Conservation (phyloP, 768 basidiomycete species). For the Piloderma croceum region DNA sequence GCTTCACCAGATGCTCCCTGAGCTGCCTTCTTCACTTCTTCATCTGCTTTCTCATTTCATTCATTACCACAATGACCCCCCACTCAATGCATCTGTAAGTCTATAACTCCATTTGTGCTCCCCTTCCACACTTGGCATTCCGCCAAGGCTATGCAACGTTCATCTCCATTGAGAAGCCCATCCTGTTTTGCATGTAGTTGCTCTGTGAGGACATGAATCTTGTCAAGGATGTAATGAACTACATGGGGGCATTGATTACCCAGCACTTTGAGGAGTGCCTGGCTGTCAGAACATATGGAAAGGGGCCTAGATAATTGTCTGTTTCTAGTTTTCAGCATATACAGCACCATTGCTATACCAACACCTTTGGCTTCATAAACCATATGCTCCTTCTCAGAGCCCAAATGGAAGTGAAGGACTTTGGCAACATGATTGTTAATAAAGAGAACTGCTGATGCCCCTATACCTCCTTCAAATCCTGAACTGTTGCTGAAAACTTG, state of each 20-base stretch:
- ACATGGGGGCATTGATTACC: neutral
- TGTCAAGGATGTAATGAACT: conserved; percentile 8
- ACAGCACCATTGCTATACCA: conserved; percentile 10
- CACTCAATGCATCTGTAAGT: conserved; percentile 10
- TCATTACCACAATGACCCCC: conserved; percentile 16
- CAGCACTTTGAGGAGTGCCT: conserved; percentile 7
- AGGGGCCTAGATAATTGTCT: neutral
- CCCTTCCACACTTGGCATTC: too few species aligned
- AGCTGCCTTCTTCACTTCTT: conserved; percentile 19
- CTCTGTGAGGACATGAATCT: conserved; percentile 5
- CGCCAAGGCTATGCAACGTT: too few species aligned
- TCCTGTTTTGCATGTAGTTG: too few species aligned
- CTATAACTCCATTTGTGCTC: neutral
- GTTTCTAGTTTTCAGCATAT: conserved; percentile 4
- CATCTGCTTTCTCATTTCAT: conserved; percentile 17
- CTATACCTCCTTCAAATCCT: conserved; percentile 7
- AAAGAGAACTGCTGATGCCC: conserved; percentile 11
- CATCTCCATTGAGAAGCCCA: too few species aligned
- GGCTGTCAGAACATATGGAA: conserved; percentile 11
- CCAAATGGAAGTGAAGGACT: conserved; percentile 3
- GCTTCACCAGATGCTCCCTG: neutral
- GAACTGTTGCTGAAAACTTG: conserved; percentile 18
- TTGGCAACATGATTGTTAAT: neutral
- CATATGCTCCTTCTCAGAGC: conserved; percentile 8
- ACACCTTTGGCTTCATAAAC: conserved; percentile 14